Evolutionary conservation across 345 rosid species (phyloP), one percentile per base, ranked within the genome.

Genomic region (Eutrema heterophyllum): DNA sequence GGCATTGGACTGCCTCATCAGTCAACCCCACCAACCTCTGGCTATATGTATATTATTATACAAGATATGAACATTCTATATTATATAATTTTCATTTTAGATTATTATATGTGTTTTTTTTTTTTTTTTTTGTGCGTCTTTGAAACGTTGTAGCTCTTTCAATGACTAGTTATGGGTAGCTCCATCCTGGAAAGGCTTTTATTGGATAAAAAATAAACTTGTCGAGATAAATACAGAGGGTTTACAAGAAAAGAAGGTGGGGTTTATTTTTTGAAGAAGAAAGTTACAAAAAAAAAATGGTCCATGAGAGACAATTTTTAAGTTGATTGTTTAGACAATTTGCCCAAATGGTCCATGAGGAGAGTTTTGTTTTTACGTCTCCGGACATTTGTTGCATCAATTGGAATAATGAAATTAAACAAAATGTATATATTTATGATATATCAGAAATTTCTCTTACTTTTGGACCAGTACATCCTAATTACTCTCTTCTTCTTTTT

Each of bases 311-410:
- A n/a, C n/a, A n/a, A n/a, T n/a, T n/a, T n/a, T n/a, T 16, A 27
- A 5, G 56, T 10, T 51, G 45, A 18, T 51, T 50, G 12, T 11
- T 4, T 52, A 39, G 35, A 30, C 14, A 26, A 40, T 18, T 41
- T 50, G 3, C 51, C 5, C 35, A 18, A 72, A 45, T 72, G 76
- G 70, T 72, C 70, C 77, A 52, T 35, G 21, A 55, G 15, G 8
- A 26, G 6, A 73, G 57, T 16, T 65, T 73, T 73, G 65, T 56
- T 65, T 65, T 64, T 5, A 16, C 30, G 62, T 71, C 35, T 29
- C 12, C 3, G 44, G 26, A 50, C 24, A 40, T 30, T 59, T 45
- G 16, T 70, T 48, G 48, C 49, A 15, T 15, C 18, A 38, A 38
- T 71, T 61, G 50, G 36, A 58, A 35, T 36, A 35, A 46, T 59